A percentile compares a stretch with the other conserved stretches of the same genome.
Evolutionary conservation across 2,329 filamentous ascomycete species (phyloP).

Genomic region (Lachnellula occidentalis): DNA sequence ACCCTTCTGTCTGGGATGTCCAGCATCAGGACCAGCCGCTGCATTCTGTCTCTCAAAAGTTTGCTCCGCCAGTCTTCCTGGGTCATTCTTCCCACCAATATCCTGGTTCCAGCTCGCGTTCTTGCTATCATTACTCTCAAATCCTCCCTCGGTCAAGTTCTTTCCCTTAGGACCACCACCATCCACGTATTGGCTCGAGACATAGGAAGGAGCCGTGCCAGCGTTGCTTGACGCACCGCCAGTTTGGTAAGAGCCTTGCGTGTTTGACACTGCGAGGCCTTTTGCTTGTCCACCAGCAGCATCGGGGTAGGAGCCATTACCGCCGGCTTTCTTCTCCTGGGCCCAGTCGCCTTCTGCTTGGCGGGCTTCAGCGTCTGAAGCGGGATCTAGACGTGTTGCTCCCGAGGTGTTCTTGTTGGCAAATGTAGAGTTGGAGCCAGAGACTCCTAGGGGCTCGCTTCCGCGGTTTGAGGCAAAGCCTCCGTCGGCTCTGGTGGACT

Average conservation of each 20-base stretch:
- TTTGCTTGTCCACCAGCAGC: conserved; percentile 16
- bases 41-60: conserved; percentile 34
- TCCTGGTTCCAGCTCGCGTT: conserved; percentile 34
- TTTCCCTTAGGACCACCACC: conserved; percentile 22
- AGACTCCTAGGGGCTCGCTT: conserved; percentile 43
- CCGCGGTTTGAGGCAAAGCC: conserved; percentile 55
- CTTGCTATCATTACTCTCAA: conserved; percentile 23
- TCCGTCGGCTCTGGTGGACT: conserved; percentile 58
- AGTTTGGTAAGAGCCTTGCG: conserved; percentile 8
- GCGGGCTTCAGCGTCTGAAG: conserved; percentile 24
- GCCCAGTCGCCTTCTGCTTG: conserved; percentile 19
- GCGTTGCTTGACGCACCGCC: conserved; percentile 13
- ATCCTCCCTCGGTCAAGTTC: conserved; percentile 27
- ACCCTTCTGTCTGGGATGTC: conserved; percentile 21
- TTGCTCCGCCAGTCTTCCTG: conserved; percentile 40
- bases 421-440: conserved; percentile 47
- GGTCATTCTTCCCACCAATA: conserved; percentile 44
- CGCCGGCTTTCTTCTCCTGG: conserved; percentile 20
- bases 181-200: conserved; percentile 20
- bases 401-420: conserved; percentile 51
- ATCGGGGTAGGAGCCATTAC: conserved; percentile 11
- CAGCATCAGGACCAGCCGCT: conserved; percentile 11
- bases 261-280: conserved; percentile 9
- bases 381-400: conserved; percentile 44
- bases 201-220: conserved; percentile 25